Evolutionary conservation across 108 stramenopile genomes (phyloP).

Genomic region (Fistulifera solaris): DNA sequence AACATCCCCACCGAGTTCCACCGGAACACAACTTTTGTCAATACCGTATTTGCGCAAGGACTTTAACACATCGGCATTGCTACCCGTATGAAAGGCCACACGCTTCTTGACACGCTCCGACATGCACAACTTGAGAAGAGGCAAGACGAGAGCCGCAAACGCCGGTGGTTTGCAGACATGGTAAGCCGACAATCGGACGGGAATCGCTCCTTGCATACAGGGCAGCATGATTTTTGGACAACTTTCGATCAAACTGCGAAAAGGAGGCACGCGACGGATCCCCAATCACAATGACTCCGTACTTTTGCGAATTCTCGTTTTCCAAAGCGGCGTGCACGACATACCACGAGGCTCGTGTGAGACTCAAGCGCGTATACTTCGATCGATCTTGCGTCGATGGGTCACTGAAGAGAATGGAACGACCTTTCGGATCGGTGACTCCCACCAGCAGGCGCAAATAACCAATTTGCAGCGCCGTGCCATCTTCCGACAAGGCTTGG

Average conservation of each 20-base stretch:
- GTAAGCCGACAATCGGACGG: conserved; percentile 32
- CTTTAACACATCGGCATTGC: conserved; percentile 32
- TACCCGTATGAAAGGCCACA: conserved; percentile 35
- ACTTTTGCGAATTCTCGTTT: conserved; percentile 25
- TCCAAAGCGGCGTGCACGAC: conserved; percentile 28
- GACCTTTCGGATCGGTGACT: conserved; percentile 22
- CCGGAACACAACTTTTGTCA: conserved; percentile 23
- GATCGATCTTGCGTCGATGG: conserved; percentile 28
- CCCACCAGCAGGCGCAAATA: conserved; percentile 15
- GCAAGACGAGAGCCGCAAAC: conserved; percentile 38
- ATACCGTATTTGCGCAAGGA: conserved; percentile 33
- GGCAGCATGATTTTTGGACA: conserved; percentile 22
- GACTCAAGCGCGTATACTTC: conserved; percentile 30
- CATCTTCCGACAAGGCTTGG: conserved; percentile 21
- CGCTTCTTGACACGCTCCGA: conserved; percentile 34
- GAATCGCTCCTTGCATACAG: conserved; percentile 37
- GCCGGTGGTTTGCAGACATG: conserved; percentile 53
- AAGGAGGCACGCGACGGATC: conserved; percentile 21
- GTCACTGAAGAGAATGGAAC: conserved; percentile 34
- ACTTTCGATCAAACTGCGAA: conserved; percentile 30
- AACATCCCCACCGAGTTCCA: conserved; percentile 38
- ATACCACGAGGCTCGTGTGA: conserved; percentile 43
- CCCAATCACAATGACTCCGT: conserved; percentile 34
- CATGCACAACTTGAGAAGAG: conserved; percentile 42
- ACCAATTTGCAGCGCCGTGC: conserved; percentile 20